Conservation (phyloP, 129 eudicot species). For the Flaveria trinervia region DNA sequence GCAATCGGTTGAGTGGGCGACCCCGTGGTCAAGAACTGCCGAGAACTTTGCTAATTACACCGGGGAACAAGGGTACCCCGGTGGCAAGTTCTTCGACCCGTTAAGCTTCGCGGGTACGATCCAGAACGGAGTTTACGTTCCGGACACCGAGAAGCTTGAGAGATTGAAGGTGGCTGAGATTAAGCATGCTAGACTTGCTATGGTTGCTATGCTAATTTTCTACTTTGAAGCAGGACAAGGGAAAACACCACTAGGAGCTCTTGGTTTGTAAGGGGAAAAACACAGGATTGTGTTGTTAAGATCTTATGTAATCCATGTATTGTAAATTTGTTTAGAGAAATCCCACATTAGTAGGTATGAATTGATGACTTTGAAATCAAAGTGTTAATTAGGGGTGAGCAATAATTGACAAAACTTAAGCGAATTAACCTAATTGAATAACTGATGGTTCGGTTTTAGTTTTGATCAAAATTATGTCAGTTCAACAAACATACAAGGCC, state of each 20-base stretch:
- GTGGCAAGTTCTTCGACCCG: slow-evolving; percentile 96
- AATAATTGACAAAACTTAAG: too few species aligned
- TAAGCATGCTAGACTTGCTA: slow-evolving; percentile 92
- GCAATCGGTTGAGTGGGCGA: slow-evolving; percentile 96
- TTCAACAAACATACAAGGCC: too few species aligned
- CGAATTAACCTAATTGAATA: too few species aligned
- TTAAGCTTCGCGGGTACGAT: slow-evolving; percentile 74
- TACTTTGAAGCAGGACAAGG: slow-evolving; percentile 99
- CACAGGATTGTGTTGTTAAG: slow-evolving; percentile 28
- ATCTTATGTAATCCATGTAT: slow-evolving; percentile 42
- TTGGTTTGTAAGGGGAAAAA: slow-evolving; percentile 61
- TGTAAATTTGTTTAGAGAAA: slow-evolving; percentile 50
- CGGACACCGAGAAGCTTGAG: slow-evolving; percentile 88
- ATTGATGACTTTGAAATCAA: too few species aligned
- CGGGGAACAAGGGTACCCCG: slow-evolving; percentile 97
- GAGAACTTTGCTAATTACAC: slow-evolving; percentile 86
- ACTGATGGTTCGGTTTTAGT: too few species aligned
- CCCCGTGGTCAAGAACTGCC: slow-evolving; percentile 94
- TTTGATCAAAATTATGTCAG: too few species aligned
- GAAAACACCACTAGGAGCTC: slow-evolving; percentile 95
- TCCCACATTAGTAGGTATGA: background rate
- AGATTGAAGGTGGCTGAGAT: slow-evolving; percentile 94
- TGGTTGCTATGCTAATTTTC: slow-evolving; percentile 92
- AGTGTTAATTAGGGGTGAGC: too few species aligned
- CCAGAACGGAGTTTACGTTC: slow-evolving; percentile 65